Evolutionary conservation across 441 rosid genomes (phyloP), one percentile per base, ranked within the genome.

Genomic region (Populus hybrid): DNA sequence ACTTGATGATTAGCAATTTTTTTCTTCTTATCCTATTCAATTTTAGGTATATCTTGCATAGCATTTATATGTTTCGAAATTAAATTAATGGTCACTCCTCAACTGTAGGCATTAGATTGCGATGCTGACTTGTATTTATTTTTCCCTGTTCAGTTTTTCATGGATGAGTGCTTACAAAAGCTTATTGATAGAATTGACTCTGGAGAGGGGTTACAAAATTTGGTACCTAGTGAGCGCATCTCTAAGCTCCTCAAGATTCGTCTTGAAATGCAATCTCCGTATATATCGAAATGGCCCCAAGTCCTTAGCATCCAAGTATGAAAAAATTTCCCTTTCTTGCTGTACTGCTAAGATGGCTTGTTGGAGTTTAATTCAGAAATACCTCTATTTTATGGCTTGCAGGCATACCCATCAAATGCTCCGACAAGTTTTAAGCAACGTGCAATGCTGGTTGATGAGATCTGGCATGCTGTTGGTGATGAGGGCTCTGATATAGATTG

Each of bases 231-330:
- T 78, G 89, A 88, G 54, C 86, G 87, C 10, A 81, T 94, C 79
- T 80, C 92, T 34, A 90, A 90, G 87, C 97, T 95, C 72, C 82
- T 91, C 64, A 87, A 87, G 78, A 83, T 83, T 80, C 93, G 97
- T 10, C 79, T 95, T 38, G 97, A 95, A 81, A 91, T 91, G 98
- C 99, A 94, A 80, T 85, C 92, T 10, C 95, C 98, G 18, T 90
- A 90, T 79, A 85, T 94, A 76, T 92, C 97, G 36, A 95, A 94
- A 84, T 95, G 97, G 98, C 90, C 98, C 12, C 98, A 95, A 81
- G 98, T 97, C 79, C 92, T 95, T 21, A 93, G 97, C 90, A 92
- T 95, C 81, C 99, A 95, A 83, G 90, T 83, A 81, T 61, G 20
- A 24, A 30, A 46, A 38, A 78, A 12, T 73, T 57, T 26, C 34